phyloP scores from a whole-genome alignment of 495 filamentous ascomycete genomes.

The Trichoderma virens region DNA sequence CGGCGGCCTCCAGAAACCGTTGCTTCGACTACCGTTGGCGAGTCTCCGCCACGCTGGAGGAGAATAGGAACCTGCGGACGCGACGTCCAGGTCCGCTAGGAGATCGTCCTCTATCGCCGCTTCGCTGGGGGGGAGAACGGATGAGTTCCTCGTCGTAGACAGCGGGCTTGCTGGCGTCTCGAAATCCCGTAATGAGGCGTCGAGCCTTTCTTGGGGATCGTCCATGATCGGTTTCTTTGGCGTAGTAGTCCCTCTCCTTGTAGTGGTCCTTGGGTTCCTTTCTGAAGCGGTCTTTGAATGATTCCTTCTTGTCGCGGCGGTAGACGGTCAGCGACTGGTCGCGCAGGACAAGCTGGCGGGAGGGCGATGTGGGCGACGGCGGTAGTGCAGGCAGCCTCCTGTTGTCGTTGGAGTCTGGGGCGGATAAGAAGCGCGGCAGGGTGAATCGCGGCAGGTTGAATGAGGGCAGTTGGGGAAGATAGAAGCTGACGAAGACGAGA shows the following conservation, averaged over 20 bases:
- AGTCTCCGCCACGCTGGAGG: constrained; percentile 49
- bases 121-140: constrained; percentile 46
- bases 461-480: constrained; percentile 29
- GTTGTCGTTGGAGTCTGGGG: neutral
- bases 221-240: constrained; percentile 39
- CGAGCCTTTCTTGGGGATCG: constrained; percentile 59
- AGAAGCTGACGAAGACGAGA: constrained; percentile 42
- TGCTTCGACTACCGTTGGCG: constrained; percentile 45
- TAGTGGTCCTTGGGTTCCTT: constrained; percentile 7
- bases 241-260: constrained; percentile 26
- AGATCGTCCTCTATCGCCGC: constrained; percentile 25
- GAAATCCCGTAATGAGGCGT: constrained; percentile 72
- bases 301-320: constrained; percentile 7
- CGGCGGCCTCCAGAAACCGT: constrained; percentile 44
- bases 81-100: constrained; percentile 23
- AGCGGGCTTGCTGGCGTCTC: constrained; percentile 40
- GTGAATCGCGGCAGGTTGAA: constrained; percentile 10
- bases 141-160: constrained; percentile 15
- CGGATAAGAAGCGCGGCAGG: neutral
- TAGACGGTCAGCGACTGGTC: constrained; percentile 6
- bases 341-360: neutral
- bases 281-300: neutral
- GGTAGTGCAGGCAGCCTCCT: constrained; percentile 3
- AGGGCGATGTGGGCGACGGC: constrained; percentile 12
- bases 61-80: constrained; percentile 44